A percentile compares a stretch with the other conserved stretches of the same genome.
Evolutionary conservation across 1,284 basidiomycete genomes (phyloP).

Genomic region (Marasmius sp.): DNA sequence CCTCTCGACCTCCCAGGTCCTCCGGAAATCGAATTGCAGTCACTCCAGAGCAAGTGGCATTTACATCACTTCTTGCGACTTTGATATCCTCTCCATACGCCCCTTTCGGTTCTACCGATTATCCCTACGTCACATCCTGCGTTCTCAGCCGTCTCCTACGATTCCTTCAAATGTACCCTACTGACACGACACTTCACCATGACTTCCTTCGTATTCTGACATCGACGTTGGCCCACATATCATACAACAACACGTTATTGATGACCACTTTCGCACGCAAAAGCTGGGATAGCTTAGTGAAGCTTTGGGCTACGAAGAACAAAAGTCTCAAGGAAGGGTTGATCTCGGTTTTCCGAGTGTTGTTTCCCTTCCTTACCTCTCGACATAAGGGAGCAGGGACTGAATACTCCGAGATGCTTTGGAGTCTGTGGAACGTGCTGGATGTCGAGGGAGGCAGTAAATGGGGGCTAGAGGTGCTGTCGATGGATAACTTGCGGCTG

Average conservation of each 20-base stretch:
- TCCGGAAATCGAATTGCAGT: slow-evolving; percentile 30
- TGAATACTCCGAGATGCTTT: slow-evolving; percentile 11
- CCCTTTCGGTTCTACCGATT: slow-evolving; percentile 45
- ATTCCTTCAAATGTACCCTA: slow-evolving; percentile 64
- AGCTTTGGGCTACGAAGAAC: slow-evolving; percentile 77
- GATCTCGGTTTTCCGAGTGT: slow-evolving; percentile 62
- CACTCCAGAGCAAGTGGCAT: slow-evolving; percentile 68
- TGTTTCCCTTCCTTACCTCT: slow-evolving; percentile 71
- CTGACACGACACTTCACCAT: slow-evolving; percentile 74
- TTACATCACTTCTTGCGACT: slow-evolving; percentile 63
- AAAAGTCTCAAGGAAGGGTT: slow-evolving; percentile 66
- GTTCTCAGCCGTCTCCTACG: slow-evolving; percentile 67
- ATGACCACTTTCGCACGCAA: slow-evolving; percentile 59
- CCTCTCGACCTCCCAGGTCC: slow-evolving; percentile 10
- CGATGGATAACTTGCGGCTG: slow-evolving; percentile 64
- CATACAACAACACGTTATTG: slow-evolving; percentile 66
- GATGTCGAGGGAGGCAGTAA: slow-evolving; percentile 58
- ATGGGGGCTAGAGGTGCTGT: slow-evolving; percentile 62
- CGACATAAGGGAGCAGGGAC: slow-evolving; percentile 22
- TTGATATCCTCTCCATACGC: slow-evolving; percentile 62
- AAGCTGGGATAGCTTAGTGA: slow-evolving; percentile 66
- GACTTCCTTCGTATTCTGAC: slow-evolving; percentile 72
- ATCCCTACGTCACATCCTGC: slow-evolving; percentile 33
- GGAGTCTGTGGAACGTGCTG: slow-evolving; percentile 16
- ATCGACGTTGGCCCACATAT: slow-evolving; percentile 66